Base-by-base conservation (phyloP, 2,329 filamentous ascomycete species). In the Moelleriella libera region DNA sequence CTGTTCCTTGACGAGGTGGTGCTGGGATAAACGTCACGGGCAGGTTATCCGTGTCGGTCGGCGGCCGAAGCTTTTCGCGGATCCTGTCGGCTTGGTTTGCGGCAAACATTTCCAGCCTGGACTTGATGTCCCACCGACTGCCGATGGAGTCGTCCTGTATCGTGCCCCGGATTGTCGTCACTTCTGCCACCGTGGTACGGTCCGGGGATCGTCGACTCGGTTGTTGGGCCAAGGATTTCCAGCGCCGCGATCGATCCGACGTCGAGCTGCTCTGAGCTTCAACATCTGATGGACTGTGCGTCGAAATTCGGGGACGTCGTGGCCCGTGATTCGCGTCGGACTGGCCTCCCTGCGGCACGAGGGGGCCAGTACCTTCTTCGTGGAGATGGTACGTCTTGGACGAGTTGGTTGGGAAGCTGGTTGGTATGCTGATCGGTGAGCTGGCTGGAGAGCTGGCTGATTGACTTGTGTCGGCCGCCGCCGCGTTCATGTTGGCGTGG, bases 11-110 rank as follows among this genome's bases (percentile, higher is more conserved):
- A n/a, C 79, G 69, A 37, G 72, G 69, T 14, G 79, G 79, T 1
- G 79, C 77, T 3, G 79, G 78, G 11, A 83, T 80, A 6, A 80
- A 71, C 14, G 69, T 77, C 1, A 78, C 70, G 1, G 78, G 76
- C 14, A 82, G 62, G 50, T 69, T 72, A 21, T 74, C 72, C 2
- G 71, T 76, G 53, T 76, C 71, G 0, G 71, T 68, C 0, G 70
- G 71, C 8, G 76, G 71, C 9, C 72, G 67, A 44, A 79, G 68
- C 49, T 66, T 71, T 47, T 82, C 78, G 8, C 76, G 67, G 5
- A 82, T 59, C 56, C 69, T 74, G 52, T 82, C 78, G 1, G 77
- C 79, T 51, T 82, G 77, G 6, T 68, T 71, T 1, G 68, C 75
- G 1, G 78, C 76, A 54, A 82, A 82, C 44, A 80, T 73, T 50